A percentile compares a stretch with the other conserved stretches of the same genome.
Conservation (phyloP, 2,329 filamentous ascomycete species). For the Claviceps citrina region DNA sequence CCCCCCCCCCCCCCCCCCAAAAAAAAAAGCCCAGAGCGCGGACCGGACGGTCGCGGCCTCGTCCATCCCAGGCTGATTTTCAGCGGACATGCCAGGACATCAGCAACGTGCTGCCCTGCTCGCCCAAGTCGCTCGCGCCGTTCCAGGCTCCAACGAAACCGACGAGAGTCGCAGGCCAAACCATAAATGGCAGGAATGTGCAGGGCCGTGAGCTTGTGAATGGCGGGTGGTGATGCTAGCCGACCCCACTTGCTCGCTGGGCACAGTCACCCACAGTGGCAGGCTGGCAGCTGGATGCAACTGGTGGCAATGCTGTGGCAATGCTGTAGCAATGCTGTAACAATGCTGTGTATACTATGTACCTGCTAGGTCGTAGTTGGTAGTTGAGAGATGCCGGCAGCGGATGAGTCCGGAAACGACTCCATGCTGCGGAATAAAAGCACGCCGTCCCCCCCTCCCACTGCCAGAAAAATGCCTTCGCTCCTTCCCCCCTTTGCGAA, state of each 20-base stretch:
- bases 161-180: not conserved
- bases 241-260: slow-evolving; percentile 10
- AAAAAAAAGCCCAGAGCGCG: not conserved
- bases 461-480: slow-evolving; percentile 7
- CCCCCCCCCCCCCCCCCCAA: too few species aligned
- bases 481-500: slow-evolving; percentile 11
- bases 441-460: slow-evolving; percentile 7
- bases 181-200: not conserved
- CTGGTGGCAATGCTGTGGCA: not conserved
- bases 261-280: too few species aligned
- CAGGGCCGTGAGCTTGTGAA: not conserved
- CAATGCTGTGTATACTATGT: too few species aligned
- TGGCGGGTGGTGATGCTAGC: not conserved
- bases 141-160: not conserved
- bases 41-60: not conserved
- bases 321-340: not conserved
- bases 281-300: slow-evolving; percentile 1
- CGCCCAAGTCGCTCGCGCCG: too few species aligned
- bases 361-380: not conserved
- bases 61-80: too few species aligned
- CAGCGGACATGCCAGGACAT: not conserved
- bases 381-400: not conserved
- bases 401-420: slow-evolving; percentile 4
- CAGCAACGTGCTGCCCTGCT: too few species aligned
- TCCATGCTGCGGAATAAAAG: slow-evolving; percentile 8